A percentile compares a stretch with the other conserved stretches of the same genome.
phyloP scores from a whole-genome alignment of 2,329 filamentous ascomycete species.

The Aspergillus hiratsukae region DNA sequence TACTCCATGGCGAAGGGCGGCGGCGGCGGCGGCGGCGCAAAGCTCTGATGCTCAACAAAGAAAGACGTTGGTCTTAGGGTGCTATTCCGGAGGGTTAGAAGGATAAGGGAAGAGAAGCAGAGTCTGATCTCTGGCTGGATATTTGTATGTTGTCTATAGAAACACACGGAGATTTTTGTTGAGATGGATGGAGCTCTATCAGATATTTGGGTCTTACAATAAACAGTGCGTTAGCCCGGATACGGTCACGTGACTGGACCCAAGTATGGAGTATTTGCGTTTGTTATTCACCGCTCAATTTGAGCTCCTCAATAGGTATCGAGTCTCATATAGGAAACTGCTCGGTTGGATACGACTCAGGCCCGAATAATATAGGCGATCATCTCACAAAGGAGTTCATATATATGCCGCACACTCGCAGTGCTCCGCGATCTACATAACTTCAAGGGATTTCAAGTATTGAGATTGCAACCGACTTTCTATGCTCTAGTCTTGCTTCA shows the following conservation, averaged over 20 bases:
- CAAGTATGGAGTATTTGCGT: neutral
- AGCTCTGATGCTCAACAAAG: neutral
- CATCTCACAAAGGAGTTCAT: no score
- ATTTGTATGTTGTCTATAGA: neutral
- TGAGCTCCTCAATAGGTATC: neutral
- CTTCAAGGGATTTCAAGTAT: no score
- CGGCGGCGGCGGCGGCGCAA: neutral
- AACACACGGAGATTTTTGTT: neutral
- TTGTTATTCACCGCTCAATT: neutral
- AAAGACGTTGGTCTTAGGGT: neutral
- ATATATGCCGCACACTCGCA: no score
- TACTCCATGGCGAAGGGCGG: constrained; percentile 51
- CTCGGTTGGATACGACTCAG: neutral
- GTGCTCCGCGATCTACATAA: neutral
- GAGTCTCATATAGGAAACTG: neutral
- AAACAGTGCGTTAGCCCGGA: constrained; percentile 22
- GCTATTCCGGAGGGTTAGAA: neutral
- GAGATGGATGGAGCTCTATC: constrained; percentile 1
- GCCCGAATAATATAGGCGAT: neutral
- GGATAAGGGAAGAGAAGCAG: neutral
- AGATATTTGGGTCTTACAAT: constrained; percentile 20
- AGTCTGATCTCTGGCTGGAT: neutral
- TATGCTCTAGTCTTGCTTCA: constrained; percentile 39
- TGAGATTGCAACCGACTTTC: neutral
- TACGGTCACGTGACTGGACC: constrained; percentile 17